Evolutionary conservation across 2,329 filamentous ascomycete species (phyloP).

Genomic region (Lasiodiplodia citricola): DNA sequence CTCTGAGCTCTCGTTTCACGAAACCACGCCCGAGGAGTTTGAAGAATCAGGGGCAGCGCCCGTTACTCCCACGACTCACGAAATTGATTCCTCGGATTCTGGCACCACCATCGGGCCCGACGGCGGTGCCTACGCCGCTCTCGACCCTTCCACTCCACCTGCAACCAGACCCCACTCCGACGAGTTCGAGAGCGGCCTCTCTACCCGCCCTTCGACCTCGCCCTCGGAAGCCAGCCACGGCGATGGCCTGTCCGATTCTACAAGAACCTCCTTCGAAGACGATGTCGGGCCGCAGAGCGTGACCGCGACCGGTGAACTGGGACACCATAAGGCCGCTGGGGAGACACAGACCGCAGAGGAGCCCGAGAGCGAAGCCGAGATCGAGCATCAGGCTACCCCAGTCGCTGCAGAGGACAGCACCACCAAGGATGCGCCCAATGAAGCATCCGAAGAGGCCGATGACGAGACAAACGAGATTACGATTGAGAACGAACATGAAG

Average conservation of each 20-base stretch:
- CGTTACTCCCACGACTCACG: slow-evolving; percentile 7
- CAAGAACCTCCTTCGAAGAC: slow-evolving; percentile 46
- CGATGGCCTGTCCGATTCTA: slow-evolving; percentile 39
- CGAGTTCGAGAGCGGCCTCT: slow-evolving; percentile 31
- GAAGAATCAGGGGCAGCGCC: slow-evolving; percentile 10
- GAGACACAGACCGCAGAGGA: neutral
- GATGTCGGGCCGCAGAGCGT: slow-evolving; percentile 28
- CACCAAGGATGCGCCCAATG: neutral
- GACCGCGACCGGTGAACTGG: neutral
- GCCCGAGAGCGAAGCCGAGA: neutral
- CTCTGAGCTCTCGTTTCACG: slow-evolving; percentile 2
- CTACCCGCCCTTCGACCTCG: slow-evolving; percentile 42
- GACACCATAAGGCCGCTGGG: neutral
- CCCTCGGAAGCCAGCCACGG: slow-evolving; percentile 43
- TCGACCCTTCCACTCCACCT: neutral
- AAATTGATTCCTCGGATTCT: slow-evolving; percentile 39
- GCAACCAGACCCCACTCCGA: neutral
- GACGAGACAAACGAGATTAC: neutral
- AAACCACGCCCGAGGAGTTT: neutral
- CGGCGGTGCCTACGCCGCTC: slow-evolving; percentile 10
- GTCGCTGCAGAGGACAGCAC: neutral
- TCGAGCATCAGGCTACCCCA: neutral
- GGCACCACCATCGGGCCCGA: slow-evolving; percentile 39
- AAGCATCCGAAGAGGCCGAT: neutral
- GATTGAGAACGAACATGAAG: neutral